These are phyloP conservation scores for Leucocoprinus sp. DNA, from an alignment of 768 basidiomycete species.

Conservation along the genomic window DNA sequence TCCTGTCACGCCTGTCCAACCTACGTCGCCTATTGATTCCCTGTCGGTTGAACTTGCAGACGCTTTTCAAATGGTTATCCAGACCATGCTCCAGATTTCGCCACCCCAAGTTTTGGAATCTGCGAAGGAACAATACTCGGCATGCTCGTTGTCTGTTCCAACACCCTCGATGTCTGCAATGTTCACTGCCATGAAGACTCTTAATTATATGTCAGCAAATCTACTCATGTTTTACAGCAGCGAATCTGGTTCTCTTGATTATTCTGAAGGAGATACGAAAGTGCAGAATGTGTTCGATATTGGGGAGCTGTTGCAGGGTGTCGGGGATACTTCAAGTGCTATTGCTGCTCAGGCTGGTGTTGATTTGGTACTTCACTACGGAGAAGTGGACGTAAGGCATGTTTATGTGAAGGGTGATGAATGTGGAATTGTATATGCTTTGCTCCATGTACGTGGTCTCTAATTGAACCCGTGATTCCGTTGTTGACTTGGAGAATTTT, in stretches of 20 bases:
- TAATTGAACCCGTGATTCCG: constrained; percentile 9
- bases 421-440: constrained; percentile 68
- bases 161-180: constrained; percentile 83
- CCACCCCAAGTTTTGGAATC: constrained; percentile 87
- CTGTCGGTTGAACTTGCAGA: constrained; percentile 86
- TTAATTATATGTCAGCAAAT: constrained; percentile 91
- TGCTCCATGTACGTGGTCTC: constrained; percentile 88
- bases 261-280: constrained; percentile 11
- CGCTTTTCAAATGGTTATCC: constrained; percentile 82
- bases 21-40: constrained; percentile 43
- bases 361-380: constrained; percentile 86
- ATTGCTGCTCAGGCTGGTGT: constrained; percentile 77
- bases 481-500: constrained; percentile 6
- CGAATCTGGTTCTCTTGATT: constrained; percentile 14
- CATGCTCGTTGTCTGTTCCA: constrained; percentile 81
- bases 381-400: constrained; percentile 82
- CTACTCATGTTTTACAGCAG: constrained; percentile 44
- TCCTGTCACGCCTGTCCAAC: constrained; percentile 16
- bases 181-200: constrained; percentile 85
- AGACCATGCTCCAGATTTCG: constrained; percentile 85
- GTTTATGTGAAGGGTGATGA: constrained; percentile 81
- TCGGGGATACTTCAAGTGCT: constrained; percentile 83
- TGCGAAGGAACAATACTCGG: constrained; percentile 89
- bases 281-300: constrained; percentile 76
- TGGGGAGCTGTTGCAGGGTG: constrained; percentile 82